Base-by-base conservation (phyloP, 768 basidiomycete species). In the Pleurotus eryngii region DNA sequence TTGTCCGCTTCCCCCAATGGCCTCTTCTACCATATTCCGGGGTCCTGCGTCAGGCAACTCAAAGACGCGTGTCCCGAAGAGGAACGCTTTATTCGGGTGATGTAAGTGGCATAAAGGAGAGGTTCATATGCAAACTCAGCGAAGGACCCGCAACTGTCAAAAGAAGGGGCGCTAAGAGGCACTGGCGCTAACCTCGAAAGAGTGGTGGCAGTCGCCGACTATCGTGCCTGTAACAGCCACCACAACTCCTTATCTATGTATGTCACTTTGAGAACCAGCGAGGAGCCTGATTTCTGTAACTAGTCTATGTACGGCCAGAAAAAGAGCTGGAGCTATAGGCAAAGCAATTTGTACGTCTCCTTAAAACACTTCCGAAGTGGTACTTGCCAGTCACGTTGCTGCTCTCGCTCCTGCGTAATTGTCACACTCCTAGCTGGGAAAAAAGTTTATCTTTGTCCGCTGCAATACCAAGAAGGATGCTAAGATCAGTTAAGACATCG, bases 161-260 rank as follows among this genome's bases (percentile, higher is more conserved):
- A 48, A 48, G 20, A 39, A 53, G 51, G 51, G 51, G 51, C 50
- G 50, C 50, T 53, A 53, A 53, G 30, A 27, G 50, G 38, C 38
- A 53, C 51, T 53, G n/a, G 51, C 51, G 51, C 51, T 53, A 53
- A 30, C 51, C 39, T 30, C 18, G 22, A 53, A 45, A 15, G 42
- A 17, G 42, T 45, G n/a, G 14, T n/a, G 51, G 22, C n/a, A 40
- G 17, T n/a, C 15, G 38, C 18, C 8, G 30, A 30, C n/a, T 27
- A 39, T 24, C 38, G 51, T 53, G 51, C 51, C 51, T 53, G 51
- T 53, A 17, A 53, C 22, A 53, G 51, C 51, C 51, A 53, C 51
- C 22, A 9, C 37, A 53, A 38, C 51, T 53, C 51, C 51, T 53
- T 53, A 39, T 39, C 40, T 53, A 37, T 26, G 18, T 48, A 20